Conservation (phyloP, 805 yeast genomes). For the Vanderwaltozyma verrucispora region DNA sequence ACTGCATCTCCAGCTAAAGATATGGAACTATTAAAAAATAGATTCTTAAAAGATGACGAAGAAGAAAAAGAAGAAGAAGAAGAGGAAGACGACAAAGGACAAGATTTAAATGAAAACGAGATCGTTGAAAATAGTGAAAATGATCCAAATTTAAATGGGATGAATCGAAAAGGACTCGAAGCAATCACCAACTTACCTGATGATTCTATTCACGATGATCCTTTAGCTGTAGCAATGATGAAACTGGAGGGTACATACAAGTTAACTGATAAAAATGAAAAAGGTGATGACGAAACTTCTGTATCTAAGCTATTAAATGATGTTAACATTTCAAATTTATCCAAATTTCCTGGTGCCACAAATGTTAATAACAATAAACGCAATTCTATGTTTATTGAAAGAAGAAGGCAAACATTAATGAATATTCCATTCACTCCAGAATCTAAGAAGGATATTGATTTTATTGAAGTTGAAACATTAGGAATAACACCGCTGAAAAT, state of each 20-base stretch:
- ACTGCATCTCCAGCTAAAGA: constrained; percentile 26
- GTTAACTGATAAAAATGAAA: constrained; percentile 3
- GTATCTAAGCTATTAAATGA: constrained; percentile 5
- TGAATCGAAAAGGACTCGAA: constrained; percentile 4
- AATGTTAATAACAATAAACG: constrained; percentile 13
- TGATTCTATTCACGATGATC: constrained; percentile 55
- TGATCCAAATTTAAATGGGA: too few species aligned
- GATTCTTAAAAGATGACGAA: constrained; percentile 15
- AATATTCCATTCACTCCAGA: constrained; percentile 28
- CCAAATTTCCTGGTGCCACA: constrained; percentile 7
- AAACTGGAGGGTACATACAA: constrained; percentile 63
- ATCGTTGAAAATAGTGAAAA: too few species aligned
- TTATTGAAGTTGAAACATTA: constrained; percentile 1
- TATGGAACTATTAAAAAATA: constrained; percentile 22
- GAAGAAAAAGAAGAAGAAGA: not conserved
- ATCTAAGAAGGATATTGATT: constrained; percentile 3
- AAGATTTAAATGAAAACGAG: too few species aligned
- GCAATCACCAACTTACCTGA: constrained; percentile 82
- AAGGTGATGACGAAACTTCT: not conserved
- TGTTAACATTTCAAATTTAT: constrained; percentile 11
- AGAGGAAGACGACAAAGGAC: too few species aligned
- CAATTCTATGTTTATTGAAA: constrained; percentile 28
- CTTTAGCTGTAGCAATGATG: constrained; percentile 59
- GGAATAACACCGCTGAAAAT: constrained; percentile 11
- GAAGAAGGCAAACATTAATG: constrained; percentile 31